Percentiles rank a stretch among this genome's conserved stretches.
phyloP scores from a whole-genome alignment of 768 basidiomycete species.

The Mycena capillaripes region DNA sequence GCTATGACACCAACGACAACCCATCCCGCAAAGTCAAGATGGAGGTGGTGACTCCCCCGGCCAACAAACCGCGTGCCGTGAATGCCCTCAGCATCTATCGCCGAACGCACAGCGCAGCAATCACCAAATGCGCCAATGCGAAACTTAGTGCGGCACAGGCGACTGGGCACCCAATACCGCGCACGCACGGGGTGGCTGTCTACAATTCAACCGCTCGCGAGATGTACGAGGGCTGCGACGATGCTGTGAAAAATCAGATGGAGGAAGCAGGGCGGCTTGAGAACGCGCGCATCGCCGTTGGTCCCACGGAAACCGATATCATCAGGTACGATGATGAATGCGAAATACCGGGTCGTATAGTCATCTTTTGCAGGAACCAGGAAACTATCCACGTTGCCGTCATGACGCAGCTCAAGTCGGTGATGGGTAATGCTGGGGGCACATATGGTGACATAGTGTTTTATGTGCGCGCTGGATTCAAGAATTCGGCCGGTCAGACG shows the following conservation, averaged over 20 bases:
- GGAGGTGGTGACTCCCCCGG: no score
- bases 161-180: not conserved
- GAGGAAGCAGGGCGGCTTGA: not conserved
- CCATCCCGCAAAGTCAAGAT: no score
- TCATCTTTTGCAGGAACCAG: not conserved
- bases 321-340: not conserved
- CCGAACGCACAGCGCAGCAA: no score
- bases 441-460: not conserved
- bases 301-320: not conserved
- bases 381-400: not conserved
- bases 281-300: not conserved
- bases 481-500: not conserved
- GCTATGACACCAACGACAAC: no score
- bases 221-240: not conserved
- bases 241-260: not conserved
- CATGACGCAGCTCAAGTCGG: not conserved
- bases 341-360: not conserved
- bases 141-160: not conserved
- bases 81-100: no score
- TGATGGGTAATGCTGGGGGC: not conserved
- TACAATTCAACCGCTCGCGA: not conserved
- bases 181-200: not conserved
- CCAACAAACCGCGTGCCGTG: no score
- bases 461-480: not conserved
- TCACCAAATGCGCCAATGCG: not conserved